Base-by-base conservation (phyloP, 225 moss, liverwort and hornwort species). In the Bryum argenteum region DNA sequence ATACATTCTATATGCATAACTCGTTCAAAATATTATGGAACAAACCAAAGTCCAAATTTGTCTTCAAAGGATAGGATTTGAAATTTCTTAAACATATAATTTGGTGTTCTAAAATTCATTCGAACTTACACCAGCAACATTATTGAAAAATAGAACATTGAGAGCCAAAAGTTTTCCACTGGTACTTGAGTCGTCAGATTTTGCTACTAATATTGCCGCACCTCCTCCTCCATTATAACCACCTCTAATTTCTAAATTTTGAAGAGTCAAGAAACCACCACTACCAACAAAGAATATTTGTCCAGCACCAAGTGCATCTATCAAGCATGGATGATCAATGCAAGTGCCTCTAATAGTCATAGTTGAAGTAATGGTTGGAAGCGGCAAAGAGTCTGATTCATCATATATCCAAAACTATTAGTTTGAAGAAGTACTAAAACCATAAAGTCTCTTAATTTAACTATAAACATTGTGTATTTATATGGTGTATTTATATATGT, bases 211-310 rank as follows among this genome's bases (percentile, higher is more conserved):
- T n/a, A 91, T 82, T 44, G 87, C 87, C 44, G 80, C 52, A 16
- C 71, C 87, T 72, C 89, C 87, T 65, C 81, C 66, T 23, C 71
- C 77, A 67, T 80, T 78, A 16, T 65, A 63, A 13, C 87, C 85
- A 56, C 78, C 78, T 61, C 76, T 79, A 20, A 92, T 77, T 65
- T 89, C 89, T 52, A 92, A 62, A 11, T 85, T 83, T 78, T 77
- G 81, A 10, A 91, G 71, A 10, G 72, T 85, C 47, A 92, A 50
- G 10, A 84, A 80, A 2, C 91, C 91, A 55, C 85, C 74, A 28
- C 77, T 43, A 5, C 82, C 79, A 11, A 92, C 69, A 14, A 67
- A 16, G 61, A 89, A 88, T 41, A 85, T 84, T 19, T 87, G 77
- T 8, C 83, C 81, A 11, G 14, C 42, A 22, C 87, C 77, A 69